These are phyloP conservation scores for Pythium aristosporum DNA, from an alignment of 352 stramenopile species.

Conservation along the genomic window DNA sequence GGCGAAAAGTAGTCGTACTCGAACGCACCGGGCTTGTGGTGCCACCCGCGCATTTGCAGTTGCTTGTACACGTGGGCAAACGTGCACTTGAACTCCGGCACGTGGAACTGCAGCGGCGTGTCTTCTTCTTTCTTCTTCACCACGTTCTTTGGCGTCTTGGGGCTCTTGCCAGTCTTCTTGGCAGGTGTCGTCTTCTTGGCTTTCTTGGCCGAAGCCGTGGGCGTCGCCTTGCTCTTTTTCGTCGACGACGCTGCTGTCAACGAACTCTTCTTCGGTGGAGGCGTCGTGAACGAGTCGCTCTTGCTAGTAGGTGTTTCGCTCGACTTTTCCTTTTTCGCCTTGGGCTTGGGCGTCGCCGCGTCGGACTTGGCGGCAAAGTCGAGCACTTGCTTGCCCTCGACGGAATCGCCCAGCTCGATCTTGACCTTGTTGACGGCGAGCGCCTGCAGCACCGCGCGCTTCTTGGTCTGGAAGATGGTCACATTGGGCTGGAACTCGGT, in stretches of 20 bases:
- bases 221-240: constrained; percentile 10
- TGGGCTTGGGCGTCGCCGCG: constrained; percentile 6
- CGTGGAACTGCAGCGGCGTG: constrained; percentile 39
- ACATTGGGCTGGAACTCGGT: constrained; percentile 71
- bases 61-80: constrained; percentile 68
- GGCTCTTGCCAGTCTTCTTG: constrained; percentile 22
- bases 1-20: constrained; percentile 86
- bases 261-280: constrained; percentile 16
- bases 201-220: constrained; percentile 26
- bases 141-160: constrained; percentile 27
- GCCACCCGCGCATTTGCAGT: constrained; percentile 60
- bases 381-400: constrained; percentile 57
- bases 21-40: constrained; percentile 54
- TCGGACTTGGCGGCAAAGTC: constrained; percentile 39
- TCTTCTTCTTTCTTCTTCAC: constrained; percentile 27
- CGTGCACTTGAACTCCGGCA: constrained; percentile 63
- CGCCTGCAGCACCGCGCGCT: constrained; percentile 66
- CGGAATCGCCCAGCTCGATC: constrained; percentile 69
- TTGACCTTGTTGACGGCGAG: constrained; percentile 46
- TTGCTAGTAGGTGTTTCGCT: constrained; percentile 19
- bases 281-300: constrained; percentile 21
- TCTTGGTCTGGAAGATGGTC: constrained; percentile 82
- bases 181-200: constrained; percentile 17
- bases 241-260: constrained; percentile 4
- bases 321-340: constrained; percentile 22